phyloP scores from a whole-genome alignment of 176 grass and related monocot species.

The Melocanna baccifera region DNA sequence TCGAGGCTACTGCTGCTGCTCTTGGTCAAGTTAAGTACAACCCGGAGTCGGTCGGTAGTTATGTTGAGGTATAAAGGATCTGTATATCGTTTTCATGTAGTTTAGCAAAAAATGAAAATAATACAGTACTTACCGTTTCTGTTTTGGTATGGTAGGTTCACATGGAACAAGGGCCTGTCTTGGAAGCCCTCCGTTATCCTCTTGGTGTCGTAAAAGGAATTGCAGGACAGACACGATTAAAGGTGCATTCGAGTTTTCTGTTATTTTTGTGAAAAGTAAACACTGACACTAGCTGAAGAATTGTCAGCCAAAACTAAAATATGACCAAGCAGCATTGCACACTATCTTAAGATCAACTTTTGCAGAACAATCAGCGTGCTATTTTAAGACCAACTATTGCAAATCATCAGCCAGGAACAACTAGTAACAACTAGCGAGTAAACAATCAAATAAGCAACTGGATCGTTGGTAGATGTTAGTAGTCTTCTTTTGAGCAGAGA shows the following conservation, averaged over 20 bases:
- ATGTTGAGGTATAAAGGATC: constrained; percentile 69
- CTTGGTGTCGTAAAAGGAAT: constrained; percentile 93
- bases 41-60: constrained; percentile 68
- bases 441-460: background rate
- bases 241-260: constrained; percentile 44
- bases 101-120: background rate
- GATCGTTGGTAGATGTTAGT: background rate
- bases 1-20: constrained; percentile 47
- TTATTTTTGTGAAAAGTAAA: background rate
- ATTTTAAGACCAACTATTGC: background rate
- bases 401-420: background rate
- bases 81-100: background rate
- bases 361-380: background rate
- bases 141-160: constrained; percentile 51
- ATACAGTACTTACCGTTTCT: background rate
- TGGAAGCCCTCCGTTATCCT: constrained; percentile 84
- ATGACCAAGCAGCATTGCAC: background rate
- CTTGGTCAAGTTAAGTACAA: constrained; percentile 58
- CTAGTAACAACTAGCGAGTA: background rate
- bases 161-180: constrained; percentile 91
- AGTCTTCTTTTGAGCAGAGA: background rate
- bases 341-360: background rate
- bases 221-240: constrained; percentile 88
- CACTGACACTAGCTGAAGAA: background rate
- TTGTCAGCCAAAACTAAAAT: constrained; percentile 13